Evolutionary conservation across 2,329 filamentous ascomycete species (phyloP).

Genomic region (Trichoderma sp.): DNA sequence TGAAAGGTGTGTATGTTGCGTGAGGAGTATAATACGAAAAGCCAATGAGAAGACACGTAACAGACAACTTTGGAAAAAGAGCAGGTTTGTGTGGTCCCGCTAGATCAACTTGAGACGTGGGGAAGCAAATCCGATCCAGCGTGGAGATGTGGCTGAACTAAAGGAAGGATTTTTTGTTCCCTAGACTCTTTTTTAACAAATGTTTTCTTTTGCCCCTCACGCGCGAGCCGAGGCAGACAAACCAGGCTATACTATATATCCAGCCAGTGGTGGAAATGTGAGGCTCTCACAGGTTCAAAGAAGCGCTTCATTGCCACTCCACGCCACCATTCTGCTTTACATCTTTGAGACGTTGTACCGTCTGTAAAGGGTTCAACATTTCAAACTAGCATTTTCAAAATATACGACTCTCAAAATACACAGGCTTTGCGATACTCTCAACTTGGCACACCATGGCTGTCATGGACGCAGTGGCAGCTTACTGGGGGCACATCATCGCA

Average conservation of each 20-base stretch:
- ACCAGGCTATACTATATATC: not conserved
- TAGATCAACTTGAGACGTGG: constrained; percentile 1
- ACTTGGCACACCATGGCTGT: not conserved
- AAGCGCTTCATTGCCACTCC: not conserved
- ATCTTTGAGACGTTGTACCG: not conserved
- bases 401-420: not conserved
- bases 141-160: constrained; percentile 9
- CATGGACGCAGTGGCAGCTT: not conserved
- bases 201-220: constrained; percentile 12
- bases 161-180: not conserved
- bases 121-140: constrained; percentile 1
- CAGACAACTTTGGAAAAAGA: not conserved
- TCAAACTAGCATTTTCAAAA: too few species aligned
- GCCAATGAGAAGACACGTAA: not conserved
- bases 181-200: not conserved
- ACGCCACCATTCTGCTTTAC: not conserved
- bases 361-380: not conserved
- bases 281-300: not conserved
- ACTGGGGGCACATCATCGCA: constrained; percentile 35
- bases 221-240: constrained; percentile 21
- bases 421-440: not conserved
- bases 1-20: not conserved
- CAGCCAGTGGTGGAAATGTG: not conserved
- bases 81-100: not conserved
- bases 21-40: not conserved